A percentile compares a stretch with the other conserved stretches of the same genome.
Conservation (phyloP, 345 rosid species). For the Rhodamnia rubescens region DNA sequence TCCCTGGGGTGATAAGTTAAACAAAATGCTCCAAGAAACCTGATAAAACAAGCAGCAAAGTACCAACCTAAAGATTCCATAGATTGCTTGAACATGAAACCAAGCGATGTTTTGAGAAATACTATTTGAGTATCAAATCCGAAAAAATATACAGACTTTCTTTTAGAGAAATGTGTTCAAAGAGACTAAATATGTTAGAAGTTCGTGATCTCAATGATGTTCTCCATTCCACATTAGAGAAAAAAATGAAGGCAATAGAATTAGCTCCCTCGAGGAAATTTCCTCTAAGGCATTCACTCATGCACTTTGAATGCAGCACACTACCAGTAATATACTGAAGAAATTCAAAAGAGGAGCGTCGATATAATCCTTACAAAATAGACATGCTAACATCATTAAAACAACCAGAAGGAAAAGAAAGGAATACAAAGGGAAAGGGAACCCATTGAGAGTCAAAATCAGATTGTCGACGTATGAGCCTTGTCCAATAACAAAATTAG, state of each 20-base stretch:
- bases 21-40: neutral
- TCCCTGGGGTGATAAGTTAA: neutral
- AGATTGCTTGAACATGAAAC: neutral
- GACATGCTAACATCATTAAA: neutral
- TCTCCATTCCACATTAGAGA: neutral
- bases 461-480: neutral
- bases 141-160: neutral
- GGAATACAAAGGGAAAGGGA: neutral
- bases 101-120: neutral
- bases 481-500: neutral
- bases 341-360: neutral
- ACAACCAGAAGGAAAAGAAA: neutral
- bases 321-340: neutral
- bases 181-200: neutral
- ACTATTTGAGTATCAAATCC: neutral
- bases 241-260: neutral
- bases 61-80: neutral
- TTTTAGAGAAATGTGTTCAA: neutral
- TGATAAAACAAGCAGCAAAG: neutral
- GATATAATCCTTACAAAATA: neutral
- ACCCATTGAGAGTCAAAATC: neutral
- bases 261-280: neutral
- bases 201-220: neutral
- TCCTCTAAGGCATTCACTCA: neutral
- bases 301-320: neutral